These are phyloP conservation scores for Phycomyces blakesleeanus DNA, from an alignment of 192 early-diverging fungal species.

Conservation along the genomic window DNA sequence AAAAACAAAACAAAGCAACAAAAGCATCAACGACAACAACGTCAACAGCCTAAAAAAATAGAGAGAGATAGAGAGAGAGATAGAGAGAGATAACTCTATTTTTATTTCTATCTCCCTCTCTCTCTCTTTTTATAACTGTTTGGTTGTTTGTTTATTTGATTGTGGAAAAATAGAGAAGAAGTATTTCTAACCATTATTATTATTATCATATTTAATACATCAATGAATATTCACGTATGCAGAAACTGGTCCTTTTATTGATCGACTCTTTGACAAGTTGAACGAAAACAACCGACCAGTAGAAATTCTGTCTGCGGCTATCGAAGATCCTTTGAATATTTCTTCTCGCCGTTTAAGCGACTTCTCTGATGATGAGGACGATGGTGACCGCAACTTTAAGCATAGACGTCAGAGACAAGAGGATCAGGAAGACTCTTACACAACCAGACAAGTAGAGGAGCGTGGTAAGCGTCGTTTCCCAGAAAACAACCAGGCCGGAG, in stretches of 20 bases:
- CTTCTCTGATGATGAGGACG: conserved; percentile 57
- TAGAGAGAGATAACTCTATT: too few relatives aligned
- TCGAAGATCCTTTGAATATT: not conserved
- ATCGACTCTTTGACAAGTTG: conserved; percentile 52
- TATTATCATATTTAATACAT: too few relatives aligned
- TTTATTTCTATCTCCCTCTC: too few relatives aligned
- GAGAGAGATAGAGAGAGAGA: too few relatives aligned
- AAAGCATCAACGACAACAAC: too few relatives aligned
- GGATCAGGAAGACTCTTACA: conserved; percentile 27
- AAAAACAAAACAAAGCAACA: not conserved
- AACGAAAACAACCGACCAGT: conserved; percentile 21
- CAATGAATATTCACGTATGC: not conserved
- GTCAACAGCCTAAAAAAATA: too few relatives aligned
- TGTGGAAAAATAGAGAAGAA: not conserved
- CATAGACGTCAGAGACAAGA: conserved; percentile 53
- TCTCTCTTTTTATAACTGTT: not conserved
- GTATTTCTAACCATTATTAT: not conserved
- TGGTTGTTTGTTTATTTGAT: too few relatives aligned
- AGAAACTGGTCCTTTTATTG: conserved; percentile 70
- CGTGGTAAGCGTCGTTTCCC: conserved; percentile 18
- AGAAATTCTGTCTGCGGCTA: conserved; percentile 12
- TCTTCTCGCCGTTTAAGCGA: conserved; percentile 37
- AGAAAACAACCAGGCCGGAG: conserved; percentile 19
- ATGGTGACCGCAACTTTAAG: conserved; percentile 68
- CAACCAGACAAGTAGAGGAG: conserved; percentile 9